phyloP scores from a whole-genome alignment of 2,329 filamentous ascomycete species.

The Fusarium equiseti region DNA sequence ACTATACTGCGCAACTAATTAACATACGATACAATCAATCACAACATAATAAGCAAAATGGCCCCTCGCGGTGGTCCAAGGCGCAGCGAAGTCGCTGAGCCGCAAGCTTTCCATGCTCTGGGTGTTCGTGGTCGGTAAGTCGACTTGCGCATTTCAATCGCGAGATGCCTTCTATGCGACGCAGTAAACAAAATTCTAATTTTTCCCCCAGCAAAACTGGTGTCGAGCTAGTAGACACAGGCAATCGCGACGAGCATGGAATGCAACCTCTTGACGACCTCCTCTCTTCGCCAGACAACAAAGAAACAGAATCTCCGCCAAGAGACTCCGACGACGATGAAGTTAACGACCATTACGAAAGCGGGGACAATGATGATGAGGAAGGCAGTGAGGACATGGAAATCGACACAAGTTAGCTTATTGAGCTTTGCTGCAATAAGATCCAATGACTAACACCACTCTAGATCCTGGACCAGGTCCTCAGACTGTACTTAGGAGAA shows the following conservation, averaged over 20 bases:
- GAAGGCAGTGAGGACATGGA: conserved; percentile 64
- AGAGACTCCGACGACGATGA: conserved; percentile 43
- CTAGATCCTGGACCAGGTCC: conserved; percentile 67
- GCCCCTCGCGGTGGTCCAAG: conserved; percentile 49
- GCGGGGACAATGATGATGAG: conserved; percentile 33
- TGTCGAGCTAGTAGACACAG: conserved; percentile 80
- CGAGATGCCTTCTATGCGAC: neutral
- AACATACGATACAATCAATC: neutral
- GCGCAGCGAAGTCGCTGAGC: conserved; percentile 49
- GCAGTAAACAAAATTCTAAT: conserved; percentile 14
- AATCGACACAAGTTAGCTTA: conserved; percentile 60
- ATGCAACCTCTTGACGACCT: conserved; percentile 88
- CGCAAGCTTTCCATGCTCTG: conserved; percentile 52
- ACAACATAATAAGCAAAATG: conserved; percentile 45
- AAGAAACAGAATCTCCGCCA: conserved; percentile 49
- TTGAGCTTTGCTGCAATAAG: neutral
- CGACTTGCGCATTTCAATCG: conserved; percentile 2
- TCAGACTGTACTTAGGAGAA: conserved; percentile 64
- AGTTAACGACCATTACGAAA: conserved; percentile 41
- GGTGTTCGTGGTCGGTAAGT: conserved; percentile 56
- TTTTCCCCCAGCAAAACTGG: conserved; percentile 81
- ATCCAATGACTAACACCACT: conserved; percentile 37
- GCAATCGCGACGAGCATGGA: conserved; percentile 88
- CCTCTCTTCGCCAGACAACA: conserved; percentile 87
- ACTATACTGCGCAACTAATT: neutral